Percentiles rank a stretch among this genome's conserved stretches.
Conservation (phyloP, 805 yeast species). For the Peterozyma xylosa region DNA sequence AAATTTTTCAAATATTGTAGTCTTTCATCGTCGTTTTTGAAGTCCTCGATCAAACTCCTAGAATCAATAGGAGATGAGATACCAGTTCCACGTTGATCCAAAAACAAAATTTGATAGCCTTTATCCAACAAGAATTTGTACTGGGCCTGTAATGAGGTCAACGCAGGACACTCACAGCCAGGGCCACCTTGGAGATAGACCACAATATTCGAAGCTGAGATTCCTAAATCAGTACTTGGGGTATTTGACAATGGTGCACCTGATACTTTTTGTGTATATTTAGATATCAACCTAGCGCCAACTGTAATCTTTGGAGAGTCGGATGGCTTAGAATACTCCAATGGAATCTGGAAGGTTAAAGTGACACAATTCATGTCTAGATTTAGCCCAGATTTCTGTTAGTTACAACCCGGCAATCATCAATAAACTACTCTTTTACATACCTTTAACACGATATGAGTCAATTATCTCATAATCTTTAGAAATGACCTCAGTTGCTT, state of each 20-base stretch:
- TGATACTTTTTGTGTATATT: slow-evolving; percentile 2
- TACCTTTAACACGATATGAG: slow-evolving; percentile 4
- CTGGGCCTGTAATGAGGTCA: slow-evolving; percentile 26
- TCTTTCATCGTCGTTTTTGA: slow-evolving; percentile 20
- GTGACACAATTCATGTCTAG: slow-evolving; percentile 12
- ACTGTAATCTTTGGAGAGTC: slow-evolving; percentile 10
- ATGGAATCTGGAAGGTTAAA: slow-evolving; percentile 18
- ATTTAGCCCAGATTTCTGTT: no score
- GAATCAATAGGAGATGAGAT: slow-evolving; percentile 38
- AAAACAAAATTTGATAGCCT: slow-evolving; percentile 35
- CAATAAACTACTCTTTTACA: no score
- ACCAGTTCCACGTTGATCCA: slow-evolving; percentile 63
- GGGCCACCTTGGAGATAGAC: slow-evolving; percentile 50
- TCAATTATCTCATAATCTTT: slow-evolving; percentile 7
- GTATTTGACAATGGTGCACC: background rate
- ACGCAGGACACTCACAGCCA: slow-evolving; percentile 37
- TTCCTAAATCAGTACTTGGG: slow-evolving; percentile 7
- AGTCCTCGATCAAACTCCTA: slow-evolving; percentile 12
- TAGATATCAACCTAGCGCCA: slow-evolving; percentile 15
- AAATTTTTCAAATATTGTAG: slow-evolving; percentile 34
- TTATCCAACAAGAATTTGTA: slow-evolving; percentile 30
- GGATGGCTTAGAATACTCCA: slow-evolving; percentile 12
- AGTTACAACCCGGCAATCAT: no score
- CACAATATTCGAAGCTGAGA: slow-evolving; percentile 23
- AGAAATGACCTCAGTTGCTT: no score